A percentile compares a stretch with the other conserved stretches of the same genome.
Conservation (phyloP, 495 filamentous ascomycete genomes). For the Gamarada debralockiae region DNA sequence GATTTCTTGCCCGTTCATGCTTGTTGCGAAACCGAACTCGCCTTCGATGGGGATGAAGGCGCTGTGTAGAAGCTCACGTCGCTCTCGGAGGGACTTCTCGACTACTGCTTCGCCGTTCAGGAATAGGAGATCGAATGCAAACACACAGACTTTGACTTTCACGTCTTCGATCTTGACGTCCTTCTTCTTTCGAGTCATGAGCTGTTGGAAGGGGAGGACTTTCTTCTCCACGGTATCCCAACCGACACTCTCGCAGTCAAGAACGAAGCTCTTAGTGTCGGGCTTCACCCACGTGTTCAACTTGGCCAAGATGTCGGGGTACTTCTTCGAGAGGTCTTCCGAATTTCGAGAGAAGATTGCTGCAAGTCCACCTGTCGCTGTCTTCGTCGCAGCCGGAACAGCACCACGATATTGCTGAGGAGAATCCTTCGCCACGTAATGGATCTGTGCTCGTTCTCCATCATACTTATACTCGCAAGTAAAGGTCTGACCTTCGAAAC, state of each 20-base stretch:
- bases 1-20: slow-evolving; percentile 80
- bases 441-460: slow-evolving; percentile 94
- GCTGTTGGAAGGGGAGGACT: slow-evolving; percentile 91
- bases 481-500: slow-evolving; percentile 92
- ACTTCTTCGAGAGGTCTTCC: slow-evolving; percentile 94
- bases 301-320: slow-evolving; percentile 89
- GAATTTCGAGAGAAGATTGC: slow-evolving; percentile 97
- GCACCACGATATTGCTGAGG: slow-evolving; percentile 56
- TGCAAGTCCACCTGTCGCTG: slow-evolving; percentile 59
- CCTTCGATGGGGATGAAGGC: slow-evolving; percentile 77
- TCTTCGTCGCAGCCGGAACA: slow-evolving; percentile 50
- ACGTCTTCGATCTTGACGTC: slow-evolving; percentile 97
- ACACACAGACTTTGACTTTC: slow-evolving; percentile 96
- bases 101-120: slow-evolving; percentile 91
- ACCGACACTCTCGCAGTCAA: slow-evolving; percentile 97
- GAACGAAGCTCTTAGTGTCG: slow-evolving; percentile 87
- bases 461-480: slow-evolving; percentile 99
- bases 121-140: slow-evolving; percentile 93
- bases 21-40: slow-evolving; percentile 88
- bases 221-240: slow-evolving; percentile 94
- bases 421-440: slow-evolving; percentile 86
- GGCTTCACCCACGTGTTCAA: slow-evolving; percentile 84
- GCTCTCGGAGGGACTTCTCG: slow-evolving; percentile 79
- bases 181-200: slow-evolving; percentile 97
- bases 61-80: slow-evolving; percentile 69